Conservation (phyloP, 2,329 filamentous ascomycete genomes). For the Aspergillus tamarii region DNA sequence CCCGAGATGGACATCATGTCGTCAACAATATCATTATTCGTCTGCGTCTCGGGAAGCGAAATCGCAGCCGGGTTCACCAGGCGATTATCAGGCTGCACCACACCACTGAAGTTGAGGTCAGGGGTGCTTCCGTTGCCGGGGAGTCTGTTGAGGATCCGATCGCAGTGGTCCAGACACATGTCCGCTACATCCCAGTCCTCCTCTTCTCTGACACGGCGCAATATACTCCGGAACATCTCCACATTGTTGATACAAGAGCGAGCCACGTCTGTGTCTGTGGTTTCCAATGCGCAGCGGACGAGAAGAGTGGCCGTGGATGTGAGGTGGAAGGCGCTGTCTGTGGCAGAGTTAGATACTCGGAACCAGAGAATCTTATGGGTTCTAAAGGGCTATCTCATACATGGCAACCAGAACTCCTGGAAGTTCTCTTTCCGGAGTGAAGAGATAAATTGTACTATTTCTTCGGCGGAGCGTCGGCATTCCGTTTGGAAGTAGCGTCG, state of each 20-base stretch:
- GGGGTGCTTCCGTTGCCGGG: conserved; percentile 30
- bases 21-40: conserved; percentile 50
- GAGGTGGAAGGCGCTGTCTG: conserved; percentile 56
- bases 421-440: conserved; percentile 52
- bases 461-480: conserved; percentile 47
- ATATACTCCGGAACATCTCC: conserved; percentile 51
- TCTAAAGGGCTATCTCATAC: conserved; percentile 30
- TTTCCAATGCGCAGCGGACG: conserved; percentile 56
- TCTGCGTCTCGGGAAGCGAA: conserved; percentile 47
- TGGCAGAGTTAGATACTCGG: conserved; percentile 15
- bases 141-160: conserved; percentile 47
- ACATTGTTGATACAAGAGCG: conserved; percentile 52
- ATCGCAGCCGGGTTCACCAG: conserved; percentile 44
- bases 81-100: conserved; percentile 29
- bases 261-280: conserved; percentile 50
- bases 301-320: conserved; percentile 58
- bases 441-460: conserved; percentile 54
- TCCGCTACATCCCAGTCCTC: conserved; percentile 60
- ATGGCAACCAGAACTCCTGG: conserved; percentile 57
- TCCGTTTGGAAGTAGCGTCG: conserved; percentile 54
- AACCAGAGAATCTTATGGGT: not conserved
- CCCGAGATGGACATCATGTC: conserved; percentile 52
- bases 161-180: conserved; percentile 56
- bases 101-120: conserved; percentile 17
- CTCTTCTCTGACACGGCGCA: conserved; percentile 52